Conservation (phyloP, 208 protist species). For the Wallacemonas sp. region DNA sequence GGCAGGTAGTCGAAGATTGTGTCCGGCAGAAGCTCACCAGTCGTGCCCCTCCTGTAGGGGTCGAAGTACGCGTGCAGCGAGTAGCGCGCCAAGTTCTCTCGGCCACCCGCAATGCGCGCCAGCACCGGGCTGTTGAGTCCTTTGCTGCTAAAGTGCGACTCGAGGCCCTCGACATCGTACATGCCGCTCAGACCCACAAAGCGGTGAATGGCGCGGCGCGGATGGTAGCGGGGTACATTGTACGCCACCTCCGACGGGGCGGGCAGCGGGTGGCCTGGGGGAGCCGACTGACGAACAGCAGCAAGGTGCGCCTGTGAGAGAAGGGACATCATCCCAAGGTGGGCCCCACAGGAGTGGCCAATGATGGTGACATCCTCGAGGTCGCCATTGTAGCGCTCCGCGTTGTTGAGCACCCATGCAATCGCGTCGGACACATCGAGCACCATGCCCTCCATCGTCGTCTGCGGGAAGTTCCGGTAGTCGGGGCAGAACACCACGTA, state of each 20-base stretch:
- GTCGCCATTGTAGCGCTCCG: slow-evolving; percentile 86
- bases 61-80: slow-evolving; percentile 60
- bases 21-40: slow-evolving; percentile 40
- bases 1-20: slow-evolving; percentile 67
- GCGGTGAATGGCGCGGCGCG: slow-evolving; percentile 42
- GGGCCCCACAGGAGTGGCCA: slow-evolving; percentile 82
- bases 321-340: slow-evolving; percentile 87
- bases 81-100: slow-evolving; percentile 56
- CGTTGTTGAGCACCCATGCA: slow-evolving; percentile 84
- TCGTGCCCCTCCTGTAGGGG: slow-evolving; percentile 16
- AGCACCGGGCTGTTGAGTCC: slow-evolving; percentile 76
- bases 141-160: slow-evolving; percentile 56
- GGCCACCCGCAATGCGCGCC: slow-evolving; percentile 61
- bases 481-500: slow-evolving; percentile 91
- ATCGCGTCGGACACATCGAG: slow-evolving; percentile 88
- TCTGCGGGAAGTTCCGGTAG: slow-evolving; percentile 93
- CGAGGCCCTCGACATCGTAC: slow-evolving; percentile 75
- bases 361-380: slow-evolving; percentile 75
- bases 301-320: slow-evolving; percentile 80
- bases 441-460: slow-evolving; percentile 89
- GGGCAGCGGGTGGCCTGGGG: neutral
- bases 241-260: slow-evolving; percentile 36
- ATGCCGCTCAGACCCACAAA: slow-evolving; percentile 59
- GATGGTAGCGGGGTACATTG: slow-evolving; percentile 41
- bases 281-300: slow-evolving; percentile 4